Conservation (phyloP, 768 basidiomycete species). For the Tephrocybe sp. region DNA sequence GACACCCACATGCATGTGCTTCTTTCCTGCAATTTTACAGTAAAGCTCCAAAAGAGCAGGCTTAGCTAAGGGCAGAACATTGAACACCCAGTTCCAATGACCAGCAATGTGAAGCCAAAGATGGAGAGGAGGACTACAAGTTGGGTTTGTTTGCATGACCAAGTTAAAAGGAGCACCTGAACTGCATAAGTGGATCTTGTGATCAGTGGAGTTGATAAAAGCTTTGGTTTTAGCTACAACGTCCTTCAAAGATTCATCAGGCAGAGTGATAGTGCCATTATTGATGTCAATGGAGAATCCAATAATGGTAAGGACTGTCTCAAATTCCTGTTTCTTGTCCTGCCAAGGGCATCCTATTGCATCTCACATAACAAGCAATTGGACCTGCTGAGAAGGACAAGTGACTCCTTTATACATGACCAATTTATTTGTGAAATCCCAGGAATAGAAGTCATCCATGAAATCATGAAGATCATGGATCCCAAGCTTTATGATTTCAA, state of each 20-base stretch:
- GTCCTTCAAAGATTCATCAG: conserved; percentile 8
- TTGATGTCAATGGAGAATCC: conserved; percentile 33
- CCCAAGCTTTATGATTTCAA: conserved; percentile 15
- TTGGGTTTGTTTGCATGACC: no score
- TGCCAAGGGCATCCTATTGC: conserved; percentile 23
- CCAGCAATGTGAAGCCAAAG: conserved; percentile 31
- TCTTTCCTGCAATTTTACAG: conserved; percentile 10
- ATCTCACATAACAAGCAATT: conserved; percentile 27
- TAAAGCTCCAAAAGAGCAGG: conserved; percentile 18
- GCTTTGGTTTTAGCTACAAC: conserved; percentile 16
- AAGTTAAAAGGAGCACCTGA: background rate
- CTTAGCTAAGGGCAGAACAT: conserved; percentile 22
- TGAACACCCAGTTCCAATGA: conserved; percentile 33
- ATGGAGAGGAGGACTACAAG: background rate
- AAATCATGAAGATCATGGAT: conserved; percentile 26
- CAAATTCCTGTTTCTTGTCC: conserved; percentile 28
- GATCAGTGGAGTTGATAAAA: background rate
- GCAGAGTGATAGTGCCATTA: conserved; percentile 23
- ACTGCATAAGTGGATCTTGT: no score
- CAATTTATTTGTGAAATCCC: background rate
- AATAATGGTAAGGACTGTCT: conserved; percentile 26
- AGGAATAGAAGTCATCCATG: conserved; percentile 27
- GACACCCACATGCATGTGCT: background rate
- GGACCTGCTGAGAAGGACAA: conserved; percentile 15
- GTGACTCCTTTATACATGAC: background rate